These are phyloP conservation scores for Elsinoe ampelina DNA, from an alignment of 2,329 filamentous ascomycete species.

Conservation along the genomic window DNA sequence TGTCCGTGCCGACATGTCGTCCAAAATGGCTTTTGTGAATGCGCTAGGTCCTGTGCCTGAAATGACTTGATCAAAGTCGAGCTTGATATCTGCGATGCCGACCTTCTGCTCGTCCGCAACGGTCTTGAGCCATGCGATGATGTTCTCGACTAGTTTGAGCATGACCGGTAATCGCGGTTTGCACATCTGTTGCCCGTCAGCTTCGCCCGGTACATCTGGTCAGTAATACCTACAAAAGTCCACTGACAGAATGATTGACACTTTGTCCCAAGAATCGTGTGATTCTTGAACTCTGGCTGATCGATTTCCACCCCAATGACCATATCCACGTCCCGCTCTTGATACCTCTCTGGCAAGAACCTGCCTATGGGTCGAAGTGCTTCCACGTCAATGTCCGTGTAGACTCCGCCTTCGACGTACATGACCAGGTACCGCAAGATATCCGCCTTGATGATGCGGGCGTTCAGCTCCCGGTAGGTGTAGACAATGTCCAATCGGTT, in stretches of 20 bases:
- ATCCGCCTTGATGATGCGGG: constrained; percentile 56
- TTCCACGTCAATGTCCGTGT: constrained; percentile 50
- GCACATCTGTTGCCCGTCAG: constrained; percentile 48
- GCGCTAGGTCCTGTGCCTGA: constrained; percentile 59
- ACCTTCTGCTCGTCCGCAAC: constrained; percentile 49
- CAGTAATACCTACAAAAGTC: constrained; percentile 23
- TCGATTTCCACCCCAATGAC: constrained; percentile 61
- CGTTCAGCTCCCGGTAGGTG: constrained; percentile 49
- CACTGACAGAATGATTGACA: constrained; percentile 62
- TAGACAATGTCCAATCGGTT: constrained; percentile 55
- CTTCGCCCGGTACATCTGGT: too few species aligned
- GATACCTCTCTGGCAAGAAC: constrained; percentile 52
- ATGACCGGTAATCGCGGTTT: constrained; percentile 57
- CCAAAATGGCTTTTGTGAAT: constrained; percentile 55
- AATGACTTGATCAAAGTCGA: constrained; percentile 62
- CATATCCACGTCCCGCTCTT: constrained; percentile 53
- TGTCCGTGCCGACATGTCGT: constrained; percentile 47
- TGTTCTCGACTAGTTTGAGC: constrained; percentile 56
- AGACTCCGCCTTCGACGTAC: constrained; percentile 53
- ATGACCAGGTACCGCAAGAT: constrained; percentile 55
- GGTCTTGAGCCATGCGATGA: constrained; percentile 53
- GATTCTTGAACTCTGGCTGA: constrained; percentile 52
- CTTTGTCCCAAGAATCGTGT: constrained; percentile 56
- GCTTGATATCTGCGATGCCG: constrained; percentile 46
- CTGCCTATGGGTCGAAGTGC: constrained; percentile 41